Evolutionary conservation across 164 flowering plant species (phyloP).

Genomic region (Dillenia turbinata): DNA sequence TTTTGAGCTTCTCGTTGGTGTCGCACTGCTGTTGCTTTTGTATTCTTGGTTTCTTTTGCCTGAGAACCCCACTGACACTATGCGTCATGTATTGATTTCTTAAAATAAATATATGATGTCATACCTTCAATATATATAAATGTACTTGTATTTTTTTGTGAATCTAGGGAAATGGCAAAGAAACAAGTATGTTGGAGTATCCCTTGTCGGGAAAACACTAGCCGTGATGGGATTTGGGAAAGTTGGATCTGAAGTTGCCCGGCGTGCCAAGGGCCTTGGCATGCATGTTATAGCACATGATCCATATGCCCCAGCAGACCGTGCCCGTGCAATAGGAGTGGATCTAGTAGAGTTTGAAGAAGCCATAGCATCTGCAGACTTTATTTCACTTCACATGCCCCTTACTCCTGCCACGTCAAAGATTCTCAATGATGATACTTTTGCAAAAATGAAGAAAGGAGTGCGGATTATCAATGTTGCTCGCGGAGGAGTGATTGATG

Average conservation of each 20-base stretch:
- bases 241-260: constrained; percentile 85
- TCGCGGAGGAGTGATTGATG: constrained; percentile 91
- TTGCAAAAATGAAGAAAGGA: constrained; percentile 85
- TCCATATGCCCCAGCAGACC: constrained; percentile 90
- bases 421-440: constrained; percentile 73
- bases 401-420: constrained; percentile 76
- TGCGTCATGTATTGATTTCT: too few species aligned
- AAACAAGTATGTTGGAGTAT: constrained; percentile 82
- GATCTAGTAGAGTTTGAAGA: constrained; percentile 76
- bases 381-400: constrained; percentile 87
- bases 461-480: constrained; percentile 81
- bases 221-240: constrained; percentile 90
- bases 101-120: too few species aligned
- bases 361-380: constrained; percentile 67
- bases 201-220: constrained; percentile 81
- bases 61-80: too few species aligned
- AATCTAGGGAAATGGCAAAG: constrained; percentile 67
- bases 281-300: constrained; percentile 88
- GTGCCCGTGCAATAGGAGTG: constrained; percentile 88
- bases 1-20: neutral
- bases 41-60: too few species aligned
- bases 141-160: neutral
- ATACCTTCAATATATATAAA: neutral
- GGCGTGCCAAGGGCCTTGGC: constrained; percentile 84
- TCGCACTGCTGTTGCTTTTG: too few species aligned